Evolutionary conservation across 805 yeast species (phyloP).

Genomic region (Zygosaccharomyces lentus): DNA sequence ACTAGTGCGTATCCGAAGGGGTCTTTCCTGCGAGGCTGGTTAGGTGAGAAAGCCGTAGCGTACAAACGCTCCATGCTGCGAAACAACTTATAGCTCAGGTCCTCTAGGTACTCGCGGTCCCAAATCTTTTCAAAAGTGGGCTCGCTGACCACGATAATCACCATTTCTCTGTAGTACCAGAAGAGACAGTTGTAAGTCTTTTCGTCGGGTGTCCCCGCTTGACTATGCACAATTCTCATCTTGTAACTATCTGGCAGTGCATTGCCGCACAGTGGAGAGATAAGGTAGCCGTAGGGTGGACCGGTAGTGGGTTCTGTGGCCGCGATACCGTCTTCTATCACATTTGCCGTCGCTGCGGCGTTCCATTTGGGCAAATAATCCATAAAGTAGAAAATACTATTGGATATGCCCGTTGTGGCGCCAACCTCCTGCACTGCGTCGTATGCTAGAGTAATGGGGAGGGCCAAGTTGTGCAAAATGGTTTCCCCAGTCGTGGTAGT

Average conservation of each 20-base stretch:
- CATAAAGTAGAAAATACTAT: constrained; percentile 29
- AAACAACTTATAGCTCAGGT: constrained; percentile 22
- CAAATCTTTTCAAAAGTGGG: constrained; percentile 25
- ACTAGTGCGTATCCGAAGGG: constrained; percentile 25
- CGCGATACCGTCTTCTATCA: not conserved
- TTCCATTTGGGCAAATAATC: constrained; percentile 28
- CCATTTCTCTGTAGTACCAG: constrained; percentile 31
- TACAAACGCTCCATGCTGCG: constrained; percentile 24
- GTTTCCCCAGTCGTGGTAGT: constrained; percentile 11
- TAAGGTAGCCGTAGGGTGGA: constrained; percentile 25
- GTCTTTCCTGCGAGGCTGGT: constrained; percentile 4
- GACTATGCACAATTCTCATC: constrained; percentile 20
- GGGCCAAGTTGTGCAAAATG: constrained; percentile 29
- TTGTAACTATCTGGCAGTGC: constrained; percentile 27
- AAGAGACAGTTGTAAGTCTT: constrained; percentile 23
- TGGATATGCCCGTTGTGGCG: constrained; percentile 31
- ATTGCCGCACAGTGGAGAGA: constrained; percentile 28
- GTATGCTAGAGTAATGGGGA: constrained; percentile 33
- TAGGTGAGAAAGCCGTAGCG: constrained; percentile 10
- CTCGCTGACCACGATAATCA: constrained; percentile 27
- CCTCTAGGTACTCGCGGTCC: constrained; percentile 28
- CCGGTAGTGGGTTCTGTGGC: not conserved
- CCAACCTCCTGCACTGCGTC: constrained; percentile 37
- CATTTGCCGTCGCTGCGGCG: constrained; percentile 1
- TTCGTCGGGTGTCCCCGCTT: constrained; percentile 9